Base-by-base conservation (phyloP, 441 rosid genomes). In the Raphanus hybrid region DNA sequence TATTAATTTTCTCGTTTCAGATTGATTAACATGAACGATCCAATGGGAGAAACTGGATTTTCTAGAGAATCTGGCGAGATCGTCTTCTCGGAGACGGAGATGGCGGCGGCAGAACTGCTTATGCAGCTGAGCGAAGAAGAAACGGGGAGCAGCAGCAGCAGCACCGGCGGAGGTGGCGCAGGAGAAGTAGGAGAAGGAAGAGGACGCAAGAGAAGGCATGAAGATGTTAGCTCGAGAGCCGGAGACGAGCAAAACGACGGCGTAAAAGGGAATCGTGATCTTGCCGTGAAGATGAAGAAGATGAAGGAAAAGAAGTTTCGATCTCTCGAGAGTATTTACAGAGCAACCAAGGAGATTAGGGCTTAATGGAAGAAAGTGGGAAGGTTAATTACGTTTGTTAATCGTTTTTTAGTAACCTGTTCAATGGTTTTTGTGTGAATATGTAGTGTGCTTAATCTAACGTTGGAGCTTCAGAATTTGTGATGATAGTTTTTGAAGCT, bases 81-180 rank as follows among this genome's bases (percentile, higher is more conserved):
- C 3, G 58, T 11, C 3, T 74, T 74, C 41, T 79, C 82, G 2
- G 78, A 69, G 71, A 74, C 71, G 48, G 82, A 79, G 72, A 74
- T 79, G 68, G 79, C 65, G 27, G 82, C 82, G 69, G 82, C 82
- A 20, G 79, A 80, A 16, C 79, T 65, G 73, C 79, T 80, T 43
- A 64, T 80, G 79, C 82, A 80, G 34, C 34, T 29, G 34, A 29
- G 34, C 34, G 34, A 29, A 29, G 34, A 29, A 29, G 34, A 29
- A 29, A 29, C 34, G 6, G 34, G 34, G 5, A 29, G 34, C 6
- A 0, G 34, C 1, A 29, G 34, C 34, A 29, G 34, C 34, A 29
- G 34, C 34, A 74, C 69, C 57, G 68, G 68, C 10, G 75, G 67
- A 12, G 55, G 27, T 77, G 71, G 11, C 5, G 43, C 8, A 2